Conservation (phyloP, 192 early-diverging fungal genomes). For the Mortierella alpina region DNA sequence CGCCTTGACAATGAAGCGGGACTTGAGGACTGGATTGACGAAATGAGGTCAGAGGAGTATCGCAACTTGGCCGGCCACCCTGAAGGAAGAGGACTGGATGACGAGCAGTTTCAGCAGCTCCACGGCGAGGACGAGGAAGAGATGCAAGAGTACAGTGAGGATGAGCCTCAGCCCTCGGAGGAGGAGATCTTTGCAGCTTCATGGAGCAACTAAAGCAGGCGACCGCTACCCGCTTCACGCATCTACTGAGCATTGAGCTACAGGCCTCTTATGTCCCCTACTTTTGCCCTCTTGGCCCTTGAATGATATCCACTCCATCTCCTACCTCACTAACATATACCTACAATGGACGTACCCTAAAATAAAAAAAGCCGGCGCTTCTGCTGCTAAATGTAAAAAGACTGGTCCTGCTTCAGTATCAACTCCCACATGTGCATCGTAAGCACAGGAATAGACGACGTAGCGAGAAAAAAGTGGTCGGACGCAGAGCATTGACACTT, state of each 20-base stretch:
- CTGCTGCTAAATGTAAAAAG: too few relatives aligned
- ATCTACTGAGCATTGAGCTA: background rate
- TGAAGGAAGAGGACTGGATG: background rate
- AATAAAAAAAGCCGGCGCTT: too few relatives aligned
- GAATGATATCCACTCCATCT: too few relatives aligned
- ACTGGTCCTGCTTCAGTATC: too few relatives aligned
- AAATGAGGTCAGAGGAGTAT: constrained; percentile 43
- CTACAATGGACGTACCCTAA: too few relatives aligned
- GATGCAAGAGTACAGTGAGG: constrained; percentile 7
- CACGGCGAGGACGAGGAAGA: background rate
- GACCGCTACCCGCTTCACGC: background rate
- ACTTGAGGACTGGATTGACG: constrained; percentile 39
- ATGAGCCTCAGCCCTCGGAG: constrained; percentile 36
- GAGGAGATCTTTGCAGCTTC: constrained; percentile 49
- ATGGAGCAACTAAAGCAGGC: constrained; percentile 9
- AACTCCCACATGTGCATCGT: too few relatives aligned
- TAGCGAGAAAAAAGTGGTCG: too few relatives aligned
- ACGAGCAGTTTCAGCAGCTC: background rate
- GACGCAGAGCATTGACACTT: too few relatives aligned
- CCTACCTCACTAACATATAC: too few relatives aligned
- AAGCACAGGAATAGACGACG: too few relatives aligned
- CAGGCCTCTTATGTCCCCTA: too few relatives aligned
- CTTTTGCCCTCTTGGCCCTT: too few relatives aligned
- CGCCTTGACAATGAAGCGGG: constrained; percentile 35
- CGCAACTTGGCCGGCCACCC: constrained; percentile 29